A percentile compares a stretch with the other conserved stretches of the same genome.
Conservation (phyloP, 441 rosid genomes). For the Eutrema salsugineum region DNA sequence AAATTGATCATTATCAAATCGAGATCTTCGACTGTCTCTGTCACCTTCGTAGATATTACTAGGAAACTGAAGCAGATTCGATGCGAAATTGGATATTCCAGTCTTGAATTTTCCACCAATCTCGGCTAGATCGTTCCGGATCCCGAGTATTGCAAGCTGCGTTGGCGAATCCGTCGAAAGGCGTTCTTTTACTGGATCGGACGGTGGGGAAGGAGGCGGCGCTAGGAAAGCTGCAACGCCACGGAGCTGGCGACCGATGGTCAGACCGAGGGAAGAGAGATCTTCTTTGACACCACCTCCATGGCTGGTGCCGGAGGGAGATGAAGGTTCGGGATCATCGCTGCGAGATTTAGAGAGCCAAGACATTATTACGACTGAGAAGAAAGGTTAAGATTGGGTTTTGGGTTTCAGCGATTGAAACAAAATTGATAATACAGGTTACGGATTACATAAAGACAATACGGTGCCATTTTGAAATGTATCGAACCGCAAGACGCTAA, state of each 20-base stretch:
- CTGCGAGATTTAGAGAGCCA: conserved; percentile 55
- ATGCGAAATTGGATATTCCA: conserved; percentile 55
- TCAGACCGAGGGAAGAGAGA: conserved; percentile 34
- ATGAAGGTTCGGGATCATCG: conserved; percentile 28
- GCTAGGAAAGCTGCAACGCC: conserved; percentile 62
- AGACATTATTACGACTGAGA: conserved; percentile 36
- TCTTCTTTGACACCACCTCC: conserved; percentile 37
- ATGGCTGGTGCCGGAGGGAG: not conserved
- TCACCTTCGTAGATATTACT: conserved; percentile 11
- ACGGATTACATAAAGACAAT: not conserved
- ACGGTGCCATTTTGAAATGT: no score
- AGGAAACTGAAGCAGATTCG: conserved; percentile 39
- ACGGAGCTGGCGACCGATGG: conserved; percentile 51
- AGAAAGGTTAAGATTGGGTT: not conserved
- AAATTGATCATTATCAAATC: conserved; percentile 16
- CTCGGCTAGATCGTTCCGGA: conserved; percentile 69
- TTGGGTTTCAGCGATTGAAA: not conserved
- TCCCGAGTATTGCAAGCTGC: conserved; percentile 41
- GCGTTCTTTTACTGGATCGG: not conserved
- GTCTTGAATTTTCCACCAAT: conserved; percentile 55
- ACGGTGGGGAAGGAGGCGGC: conserved; percentile 37
- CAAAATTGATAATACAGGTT: not conserved
- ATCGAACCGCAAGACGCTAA: no score
- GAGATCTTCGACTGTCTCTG: conserved; percentile 1
- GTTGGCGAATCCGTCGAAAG: conserved; percentile 22